Base-by-base conservation (phyloP, 1,284 basidiomycete species). In the Athelia sp. region DNA sequence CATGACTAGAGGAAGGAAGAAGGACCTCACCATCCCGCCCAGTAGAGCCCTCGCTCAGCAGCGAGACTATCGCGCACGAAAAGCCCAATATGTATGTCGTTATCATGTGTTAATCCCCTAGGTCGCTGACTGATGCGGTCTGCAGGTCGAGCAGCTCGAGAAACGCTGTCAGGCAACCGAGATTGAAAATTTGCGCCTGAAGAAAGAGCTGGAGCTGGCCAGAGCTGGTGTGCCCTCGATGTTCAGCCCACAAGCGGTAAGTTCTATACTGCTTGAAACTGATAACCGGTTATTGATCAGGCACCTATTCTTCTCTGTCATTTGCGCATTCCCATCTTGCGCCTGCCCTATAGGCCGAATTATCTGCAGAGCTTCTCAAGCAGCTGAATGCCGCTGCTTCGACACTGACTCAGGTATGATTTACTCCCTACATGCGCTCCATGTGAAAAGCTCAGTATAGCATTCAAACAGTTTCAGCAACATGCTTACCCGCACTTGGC, bases 1-100 rank as follows among this genome's bases (percentile, higher is more conserved):
- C 26, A 84, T 84, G 82, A 76, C 80, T 49, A 71, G 81, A 63
- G 81, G 81, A 43, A 75, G 82, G 56, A 78, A 81, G 65, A 83
- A 81, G 64, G 81, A 84, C 63, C 65, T 75, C 43, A 73, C 77
- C 53, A 72, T 78, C 62, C 67, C 80, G 55, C 61, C 79, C 38
- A 68, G 72, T 31, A 69, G 75, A 21, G 70, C 73, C 46, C 70
- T 79, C 48, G 66, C 70, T 19, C 75, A 81, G 54, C 81, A 84
- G 59, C 72, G 82, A 10, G 80, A 82, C 60, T 84, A 83, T 59
- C 76, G 82, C 36, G 81, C 81, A 11, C 71, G 81, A 45, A 79
- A 78, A 58, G 76, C 79, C 4, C 72, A 72, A 49, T 78, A 82
- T 63, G 58, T 40, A 40, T 17, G 19, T n/a, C 36, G 19, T 40